Percentiles rank a stretch among this genome's conserved stretches.
These are phyloP conservation scores for Plasmodium ovale DNA, from an alignment of 169 alveolate genomes.

Conservation along the genomic window DNA sequence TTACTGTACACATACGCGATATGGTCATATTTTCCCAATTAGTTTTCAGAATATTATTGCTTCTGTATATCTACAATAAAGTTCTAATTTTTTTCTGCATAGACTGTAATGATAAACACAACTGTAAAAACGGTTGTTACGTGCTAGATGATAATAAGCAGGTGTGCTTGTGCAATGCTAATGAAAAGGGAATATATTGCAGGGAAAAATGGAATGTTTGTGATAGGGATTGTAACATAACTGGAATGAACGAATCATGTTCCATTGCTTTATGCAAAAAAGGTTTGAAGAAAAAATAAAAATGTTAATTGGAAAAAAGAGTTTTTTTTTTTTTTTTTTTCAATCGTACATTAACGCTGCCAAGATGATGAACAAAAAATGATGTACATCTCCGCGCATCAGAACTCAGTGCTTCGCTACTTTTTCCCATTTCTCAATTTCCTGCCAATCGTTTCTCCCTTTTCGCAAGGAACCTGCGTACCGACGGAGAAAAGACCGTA, in stretches of 20 bases:
- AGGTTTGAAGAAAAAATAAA: conserved; percentile 19
- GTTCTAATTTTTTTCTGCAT: not conserved
- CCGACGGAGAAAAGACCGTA: conserved; percentile 77
- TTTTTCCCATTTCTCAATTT: not conserved
- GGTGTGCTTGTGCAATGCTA: conserved; percentile 53
- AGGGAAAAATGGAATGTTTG: conserved; percentile 67
- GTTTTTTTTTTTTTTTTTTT: not conserved
- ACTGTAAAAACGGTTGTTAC: conserved; percentile 53
- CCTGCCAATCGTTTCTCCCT: not conserved
- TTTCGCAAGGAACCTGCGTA: conserved; percentile 78
- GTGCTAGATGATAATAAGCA: conserved; percentile 18
- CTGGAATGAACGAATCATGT: conserved; percentile 24
- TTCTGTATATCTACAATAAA: conserved; percentile 26
- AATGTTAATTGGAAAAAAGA: not conserved
- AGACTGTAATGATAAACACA: conserved; percentile 29
- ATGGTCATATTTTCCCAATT: conserved; percentile 30
- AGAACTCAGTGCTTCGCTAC: not conserved
- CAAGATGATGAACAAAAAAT: too few relatives aligned
- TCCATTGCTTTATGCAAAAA: conserved; percentile 50
- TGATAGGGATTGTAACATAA: conserved; percentile 63
- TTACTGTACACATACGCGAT: conserved; percentile 19
- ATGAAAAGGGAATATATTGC: conserved; percentile 70
- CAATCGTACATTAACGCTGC: not conserved
- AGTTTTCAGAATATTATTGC: conserved; percentile 7
- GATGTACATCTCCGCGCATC: too few relatives aligned